phyloP scores from a whole-genome alignment of 2,329 filamentous ascomycete species.

The Cephalotrichum gorgonifer region DNA sequence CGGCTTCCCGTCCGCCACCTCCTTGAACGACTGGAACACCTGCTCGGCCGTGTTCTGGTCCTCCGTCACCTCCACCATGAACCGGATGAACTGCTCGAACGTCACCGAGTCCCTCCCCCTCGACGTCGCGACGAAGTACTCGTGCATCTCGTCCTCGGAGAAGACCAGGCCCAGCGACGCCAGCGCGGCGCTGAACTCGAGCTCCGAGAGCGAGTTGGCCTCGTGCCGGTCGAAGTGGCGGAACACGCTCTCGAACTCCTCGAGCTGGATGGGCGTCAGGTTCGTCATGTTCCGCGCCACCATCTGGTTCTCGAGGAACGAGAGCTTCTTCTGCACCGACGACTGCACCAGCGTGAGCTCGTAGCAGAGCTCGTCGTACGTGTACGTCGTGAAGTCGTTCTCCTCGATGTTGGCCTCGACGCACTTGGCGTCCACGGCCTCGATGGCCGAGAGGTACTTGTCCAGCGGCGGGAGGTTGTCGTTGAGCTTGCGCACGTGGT shows the following conservation, averaged over 20 bases:
- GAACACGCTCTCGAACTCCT: conserved; percentile 98
- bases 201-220: conserved; percentile 79
- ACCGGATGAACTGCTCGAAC: conserved; percentile 97
- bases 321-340: conserved; percentile 90
- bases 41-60: conserved; percentile 98
- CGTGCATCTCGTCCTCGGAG: conserved; percentile 96
- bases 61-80: conserved; percentile 98
- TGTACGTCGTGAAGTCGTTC: conserved; percentile 99
- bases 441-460: conserved; percentile 80
- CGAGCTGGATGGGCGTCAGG: conserved; percentile 91
- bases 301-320: conserved; percentile 96
- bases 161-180: conserved; percentile 94
- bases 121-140: conserved; percentile 84
- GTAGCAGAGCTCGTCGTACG: conserved; percentile 91
- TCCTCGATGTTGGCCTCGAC: conserved; percentile 97
- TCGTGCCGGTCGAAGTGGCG: conserved; percentile 93
- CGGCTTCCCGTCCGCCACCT: conserved; percentile 96
- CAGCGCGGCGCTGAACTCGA: conserved; percentile 91
- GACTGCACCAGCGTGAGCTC: conserved; percentile 86
- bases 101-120: conserved; percentile 70
- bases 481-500: conserved; percentile 76
- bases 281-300: conserved; percentile 98
- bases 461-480: conserved; percentile 84
- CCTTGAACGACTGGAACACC: conserved; percentile 93
- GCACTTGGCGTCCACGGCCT: conserved; percentile 76